Evolutionary conservation across 2,329 filamentous ascomycete genomes (phyloP).

Genomic region (Claviceps africana): DNA sequence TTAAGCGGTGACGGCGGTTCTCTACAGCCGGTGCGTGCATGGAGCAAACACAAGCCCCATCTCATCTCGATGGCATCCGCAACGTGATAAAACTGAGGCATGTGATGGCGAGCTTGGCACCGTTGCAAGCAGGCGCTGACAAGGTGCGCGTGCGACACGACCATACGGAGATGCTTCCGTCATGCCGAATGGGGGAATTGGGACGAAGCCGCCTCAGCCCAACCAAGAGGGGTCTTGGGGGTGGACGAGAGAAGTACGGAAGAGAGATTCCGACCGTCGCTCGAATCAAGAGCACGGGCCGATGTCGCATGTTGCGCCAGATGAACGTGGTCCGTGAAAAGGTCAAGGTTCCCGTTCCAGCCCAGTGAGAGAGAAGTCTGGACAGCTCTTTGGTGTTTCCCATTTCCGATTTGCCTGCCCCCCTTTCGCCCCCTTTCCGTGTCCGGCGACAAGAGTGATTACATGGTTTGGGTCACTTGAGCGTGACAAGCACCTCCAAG

Average conservation of each 20-base stretch:
- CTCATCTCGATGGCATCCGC: not conserved
- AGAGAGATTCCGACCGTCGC: too few species aligned
- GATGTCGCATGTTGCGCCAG: not conserved
- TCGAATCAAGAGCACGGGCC: not conserved
- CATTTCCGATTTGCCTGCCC: not conserved
- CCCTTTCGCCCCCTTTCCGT: not conserved
- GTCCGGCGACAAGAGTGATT: too few species aligned
- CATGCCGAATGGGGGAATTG: slow-evolving; percentile 1
- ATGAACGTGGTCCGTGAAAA: not conserved
- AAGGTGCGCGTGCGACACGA: not conserved
- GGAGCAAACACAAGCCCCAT: not conserved
- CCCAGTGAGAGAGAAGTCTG: too few species aligned
- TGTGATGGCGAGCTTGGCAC: not conserved
- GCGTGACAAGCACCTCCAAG: slow-evolving; percentile 33
- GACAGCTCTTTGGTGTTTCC: not conserved
- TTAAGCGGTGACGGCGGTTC: too few species aligned
- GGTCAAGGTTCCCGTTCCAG: too few species aligned
- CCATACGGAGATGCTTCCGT: not conserved
- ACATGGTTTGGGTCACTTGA: slow-evolving; percentile 25
- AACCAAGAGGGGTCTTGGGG: not conserved
- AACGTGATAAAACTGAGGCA: not conserved
- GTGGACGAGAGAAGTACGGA: not conserved
- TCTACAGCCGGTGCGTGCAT: too few species aligned
- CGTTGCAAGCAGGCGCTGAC: not conserved
- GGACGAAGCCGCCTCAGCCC: not conserved